Percentiles rank a stretch among this genome's conserved stretches.
Conservation (phyloP, 768 basidiomycete species). For the Lentinula raphanica region DNA sequence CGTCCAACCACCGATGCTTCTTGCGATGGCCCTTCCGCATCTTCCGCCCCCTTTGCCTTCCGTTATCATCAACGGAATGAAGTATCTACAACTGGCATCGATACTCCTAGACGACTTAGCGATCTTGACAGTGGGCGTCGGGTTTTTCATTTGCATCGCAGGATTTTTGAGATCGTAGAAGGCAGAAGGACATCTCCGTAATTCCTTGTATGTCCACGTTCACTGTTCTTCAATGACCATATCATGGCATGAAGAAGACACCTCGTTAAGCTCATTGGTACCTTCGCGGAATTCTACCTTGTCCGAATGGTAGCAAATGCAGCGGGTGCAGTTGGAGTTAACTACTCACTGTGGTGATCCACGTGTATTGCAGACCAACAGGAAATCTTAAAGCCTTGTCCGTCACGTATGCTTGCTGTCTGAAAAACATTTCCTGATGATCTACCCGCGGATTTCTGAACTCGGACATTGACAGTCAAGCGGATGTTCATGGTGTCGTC, state of each 20-base stretch:
- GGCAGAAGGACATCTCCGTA: neutral
- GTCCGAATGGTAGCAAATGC: too few species aligned
- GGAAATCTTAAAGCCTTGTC: too few species aligned
- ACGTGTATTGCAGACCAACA: too few species aligned
- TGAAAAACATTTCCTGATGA: too few species aligned
- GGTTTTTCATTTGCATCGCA: slow-evolving; percentile 54
- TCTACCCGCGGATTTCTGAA: too few species aligned
- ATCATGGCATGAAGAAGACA: neutral
- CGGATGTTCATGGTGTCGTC: neutral
- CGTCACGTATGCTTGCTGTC: too few species aligned
- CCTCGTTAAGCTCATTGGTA: neutral
- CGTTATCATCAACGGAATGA: slow-evolving; percentile 55
- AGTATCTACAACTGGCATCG: slow-evolving; percentile 65
- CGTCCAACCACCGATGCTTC: slow-evolving; percentile 52
- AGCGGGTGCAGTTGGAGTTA: too few species aligned
- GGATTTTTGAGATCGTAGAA: slow-evolving; percentile 31
- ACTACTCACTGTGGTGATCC: too few species aligned
- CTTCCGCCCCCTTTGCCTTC: slow-evolving; percentile 62
- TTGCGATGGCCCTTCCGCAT: slow-evolving; percentile 57
- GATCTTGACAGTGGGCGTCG: slow-evolving; percentile 65
- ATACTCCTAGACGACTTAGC: slow-evolving; percentile 70
- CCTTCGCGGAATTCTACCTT: too few species aligned
- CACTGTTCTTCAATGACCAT: neutral
- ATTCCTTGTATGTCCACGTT: neutral
- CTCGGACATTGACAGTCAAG: neutral